Evolutionary conservation across 768 basidiomycete genomes (phyloP), one percentile per base, ranked within the genome.

Genomic region (Roridomyces roridus): DNA sequence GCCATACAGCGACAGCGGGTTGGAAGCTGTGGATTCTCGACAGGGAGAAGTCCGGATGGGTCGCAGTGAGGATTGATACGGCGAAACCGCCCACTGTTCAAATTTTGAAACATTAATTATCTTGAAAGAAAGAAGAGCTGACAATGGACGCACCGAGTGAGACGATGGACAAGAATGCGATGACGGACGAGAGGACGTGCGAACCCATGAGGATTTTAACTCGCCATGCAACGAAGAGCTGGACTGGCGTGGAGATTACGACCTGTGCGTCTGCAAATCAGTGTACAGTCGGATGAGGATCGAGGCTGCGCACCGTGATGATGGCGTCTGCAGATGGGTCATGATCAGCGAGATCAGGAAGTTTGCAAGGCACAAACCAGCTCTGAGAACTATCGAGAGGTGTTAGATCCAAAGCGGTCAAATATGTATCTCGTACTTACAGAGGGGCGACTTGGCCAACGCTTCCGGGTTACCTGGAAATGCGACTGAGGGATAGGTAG

Each of bases 141-240:
- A 39, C 15, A 11, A 24, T 25, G 35, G 29, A 40, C 57, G 8
- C 24, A 59, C 58, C 58, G 31, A 59, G 28, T 23, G 58, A 59
- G 34, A 53, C 29, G 6, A 54, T 11, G 18, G 58, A 34, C 6
- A 59, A 24, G 31, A 59, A 11, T 8, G 17, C 15, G 45, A 59
- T 54, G 3, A 54, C 25, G 4, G 29, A 8, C 11, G 58, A 47
- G 21, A 59, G 20, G 8, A 50, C 4, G 10, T 41, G 37, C 2
- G 46, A 41, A 14, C 49, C 17, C 20, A 45, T 64, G 6, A 62
- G 36, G 6, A 17, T 20, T 44, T 34, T 12, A 6, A 62, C n/a
- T 26, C 63, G 39, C 60, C 60, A 64, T 10, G 60, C 59, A 14
- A 62, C 37, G 48, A 49, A 64, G 14, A 64, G 51, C 51, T 64